Base-by-base conservation (phyloP, 2,329 filamentous ascomycete species). In the Pezicula rhizophila region DNA sequence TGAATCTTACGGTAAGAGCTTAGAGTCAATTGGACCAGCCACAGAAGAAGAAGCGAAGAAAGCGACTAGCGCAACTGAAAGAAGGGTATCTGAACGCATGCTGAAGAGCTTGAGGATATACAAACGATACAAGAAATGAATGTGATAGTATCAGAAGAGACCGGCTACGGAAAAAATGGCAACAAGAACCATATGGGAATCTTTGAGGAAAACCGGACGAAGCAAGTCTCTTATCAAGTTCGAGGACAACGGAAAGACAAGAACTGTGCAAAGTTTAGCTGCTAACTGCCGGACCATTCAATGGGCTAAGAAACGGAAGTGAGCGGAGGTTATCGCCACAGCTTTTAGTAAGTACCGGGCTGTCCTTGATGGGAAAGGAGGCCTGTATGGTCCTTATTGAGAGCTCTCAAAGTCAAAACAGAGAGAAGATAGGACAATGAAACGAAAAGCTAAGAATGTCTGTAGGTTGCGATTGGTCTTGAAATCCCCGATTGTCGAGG, bases 21-120 rank as follows among this genome's bases (percentile, higher is more conserved):
- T 37, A n/a, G 20, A 20, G 34, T 54, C 46, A 39, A 52, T 49
- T 50, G 52, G 48, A 31, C 50, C 53, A 49, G 53, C 55, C 53
- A 56, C 44, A 49, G 49, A 45, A 43, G 47, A 46, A 49, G 52
- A 52, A 46, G 53, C 49, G 23, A 50, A 57, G 51, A 59, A 46
- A 52, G 55, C 57, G 57, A 47, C 55, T 51, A 57, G 55, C 55
- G 57, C 53, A 26, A 48, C 46, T 10, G 48, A 52, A 28, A 50
- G 51, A 17, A 51, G 35, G 42, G 51, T 17, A 17, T 52, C 50
- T 54, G 55, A 56, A 49, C 53, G 48, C 57, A 57, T 59, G 48
- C 48, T 56, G 53, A 50, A 46, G 49, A 50, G 18, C 12, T 23
- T 20, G 26, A 51, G n/a, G n/a, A 38, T 42, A 45, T 45, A 35